phyloP scores from a whole-genome alignment of 345 rosid species.

The Citrus maxima region DNA sequence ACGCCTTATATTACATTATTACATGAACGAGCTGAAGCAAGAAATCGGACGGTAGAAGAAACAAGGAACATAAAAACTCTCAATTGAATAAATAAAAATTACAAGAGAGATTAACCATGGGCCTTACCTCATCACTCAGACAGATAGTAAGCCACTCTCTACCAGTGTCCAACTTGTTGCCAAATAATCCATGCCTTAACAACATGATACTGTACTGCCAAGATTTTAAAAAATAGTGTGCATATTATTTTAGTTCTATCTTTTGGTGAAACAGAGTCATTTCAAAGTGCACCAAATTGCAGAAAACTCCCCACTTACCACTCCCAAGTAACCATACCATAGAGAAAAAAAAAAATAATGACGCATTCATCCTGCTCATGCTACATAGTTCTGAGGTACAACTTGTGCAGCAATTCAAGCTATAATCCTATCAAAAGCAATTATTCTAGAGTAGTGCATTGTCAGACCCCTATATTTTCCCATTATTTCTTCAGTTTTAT shows the following conservation, averaged over 20 bases:
- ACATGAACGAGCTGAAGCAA: neutral
- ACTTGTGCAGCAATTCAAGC: neutral
- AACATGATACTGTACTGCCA: constrained; percentile 10
- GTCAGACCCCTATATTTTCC: neutral
- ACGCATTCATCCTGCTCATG: neutral
- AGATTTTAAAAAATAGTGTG: neutral
- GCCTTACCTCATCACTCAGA: neutral
- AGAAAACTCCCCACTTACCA: neutral
- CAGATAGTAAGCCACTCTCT: neutral
- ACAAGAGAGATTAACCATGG: neutral
- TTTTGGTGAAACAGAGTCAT: neutral
- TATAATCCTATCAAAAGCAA: constrained; percentile 1
- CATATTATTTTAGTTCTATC: neutral
- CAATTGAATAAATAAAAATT: neutral
- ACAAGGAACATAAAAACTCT: neutral
- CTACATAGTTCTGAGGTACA: neutral
- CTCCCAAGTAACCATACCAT: neutral
- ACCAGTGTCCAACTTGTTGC: neutral
- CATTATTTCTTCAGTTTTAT: neutral
- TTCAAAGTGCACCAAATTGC: neutral
- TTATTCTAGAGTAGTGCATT: neutral
- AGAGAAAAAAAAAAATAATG: too few species aligned
- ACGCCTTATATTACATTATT: neutral
- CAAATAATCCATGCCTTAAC: neutral
- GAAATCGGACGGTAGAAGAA: neutral